A percentile compares a stretch with the other conserved stretches of the same genome.
Evolutionary conservation across 106 monocot genomes (phyloP).

Genomic region (Apostasia shenzhenica): DNA sequence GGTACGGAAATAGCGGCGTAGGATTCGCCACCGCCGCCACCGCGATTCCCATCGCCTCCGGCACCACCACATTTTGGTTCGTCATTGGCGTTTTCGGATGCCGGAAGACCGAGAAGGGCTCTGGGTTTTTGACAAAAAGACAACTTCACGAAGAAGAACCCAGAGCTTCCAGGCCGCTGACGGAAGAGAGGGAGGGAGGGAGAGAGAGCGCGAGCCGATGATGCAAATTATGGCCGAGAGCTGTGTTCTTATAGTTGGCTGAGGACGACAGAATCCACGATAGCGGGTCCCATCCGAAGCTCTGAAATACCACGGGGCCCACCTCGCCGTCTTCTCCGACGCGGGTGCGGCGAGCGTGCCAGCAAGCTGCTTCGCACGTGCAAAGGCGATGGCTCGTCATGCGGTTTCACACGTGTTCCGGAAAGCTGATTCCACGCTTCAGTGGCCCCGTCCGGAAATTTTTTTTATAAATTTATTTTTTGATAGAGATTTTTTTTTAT

Average conservation of each 20-base stretch:
- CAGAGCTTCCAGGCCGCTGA: no score
- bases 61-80: conserved; percentile 18
- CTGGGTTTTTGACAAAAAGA: not conserved
- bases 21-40: not conserved
- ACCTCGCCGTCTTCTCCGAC: conserved; percentile 1
- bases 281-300: conserved; percentile 6
- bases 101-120: not conserved
- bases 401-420: not conserved
- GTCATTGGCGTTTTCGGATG: conserved; percentile 2
- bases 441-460: not conserved
- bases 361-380: not conserved
- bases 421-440: not conserved
- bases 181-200: not conserved
- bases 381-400: not conserved
- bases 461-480: no score
- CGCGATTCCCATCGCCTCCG: conserved; percentile 8
- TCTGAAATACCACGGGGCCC: not conserved
- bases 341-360: not conserved
- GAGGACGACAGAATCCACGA: conserved; percentile 3
- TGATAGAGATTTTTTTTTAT: no score
- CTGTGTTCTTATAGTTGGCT: conserved; percentile 6
- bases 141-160: no score
- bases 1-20: conserved; percentile 10
- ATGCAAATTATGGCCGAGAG: not conserved
- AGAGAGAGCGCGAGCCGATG: not conserved